Evolutionary conservation across 208 protist genomes (phyloP).

Genomic region (Trypanosoma grayi): DNA sequence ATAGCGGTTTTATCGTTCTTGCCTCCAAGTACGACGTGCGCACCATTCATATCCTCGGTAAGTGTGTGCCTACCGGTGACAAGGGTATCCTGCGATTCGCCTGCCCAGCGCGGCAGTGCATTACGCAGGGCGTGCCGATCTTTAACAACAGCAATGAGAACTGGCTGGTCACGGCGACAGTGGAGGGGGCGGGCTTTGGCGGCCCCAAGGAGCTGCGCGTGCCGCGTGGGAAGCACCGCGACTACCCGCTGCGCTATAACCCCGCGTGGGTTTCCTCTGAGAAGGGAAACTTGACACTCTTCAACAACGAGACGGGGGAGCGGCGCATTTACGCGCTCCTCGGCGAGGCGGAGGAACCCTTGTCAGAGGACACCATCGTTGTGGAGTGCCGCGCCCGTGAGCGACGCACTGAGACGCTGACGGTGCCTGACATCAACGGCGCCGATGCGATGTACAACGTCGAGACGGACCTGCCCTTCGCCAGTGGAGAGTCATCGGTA

Average conservation of each 20-base stretch:
- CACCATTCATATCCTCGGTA: constrained; percentile 72
- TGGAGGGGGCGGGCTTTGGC: constrained; percentile 80
- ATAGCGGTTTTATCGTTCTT: constrained; percentile 78
- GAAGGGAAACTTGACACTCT: constrained; percentile 71
- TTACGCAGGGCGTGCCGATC: constrained; percentile 90
- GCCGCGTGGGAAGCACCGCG: constrained; percentile 48
- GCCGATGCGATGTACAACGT: constrained; percentile 71
- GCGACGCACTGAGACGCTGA: constrained; percentile 43
- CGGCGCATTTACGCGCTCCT: constrained; percentile 82
- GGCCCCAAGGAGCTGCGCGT: constrained; percentile 83
- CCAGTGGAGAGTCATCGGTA: constrained; percentile 58
- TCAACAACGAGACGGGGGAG: constrained; percentile 84
- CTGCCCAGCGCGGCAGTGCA: constrained; percentile 82
- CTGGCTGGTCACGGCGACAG: constrained; percentile 80
- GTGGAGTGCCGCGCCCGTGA: constrained; percentile 85
- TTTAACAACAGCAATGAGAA: constrained; percentile 73
- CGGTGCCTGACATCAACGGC: constrained; percentile 71
- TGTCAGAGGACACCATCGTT: constrained; percentile 81
- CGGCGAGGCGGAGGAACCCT: constrained; percentile 82
- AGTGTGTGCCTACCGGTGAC: constrained; percentile 72
- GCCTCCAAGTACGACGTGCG: constrained; percentile 87
- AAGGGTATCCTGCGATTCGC: constrained; percentile 80
- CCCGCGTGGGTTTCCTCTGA: constrained; percentile 74
- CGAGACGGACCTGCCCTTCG: constrained; percentile 86
- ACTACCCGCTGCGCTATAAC: constrained; percentile 88